Percentiles rank a stretch among this genome's conserved stretches.
phyloP scores from a whole-genome alignment of 1,284 basidiomycete species.

The Ustilago trichophora region DNA sequence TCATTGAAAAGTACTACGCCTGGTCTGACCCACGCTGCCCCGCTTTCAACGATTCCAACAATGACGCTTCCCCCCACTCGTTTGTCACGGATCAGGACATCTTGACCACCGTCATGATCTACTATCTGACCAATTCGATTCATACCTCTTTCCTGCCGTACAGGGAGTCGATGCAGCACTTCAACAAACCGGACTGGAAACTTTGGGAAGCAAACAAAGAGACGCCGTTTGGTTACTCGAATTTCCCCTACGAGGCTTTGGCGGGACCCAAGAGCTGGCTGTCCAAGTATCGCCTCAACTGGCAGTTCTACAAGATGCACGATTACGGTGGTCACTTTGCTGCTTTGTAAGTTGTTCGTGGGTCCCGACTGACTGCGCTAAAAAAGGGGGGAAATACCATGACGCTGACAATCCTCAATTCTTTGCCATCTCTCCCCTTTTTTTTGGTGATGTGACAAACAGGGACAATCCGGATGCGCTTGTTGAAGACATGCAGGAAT shows the following conservation, averaged over 20 bases:
- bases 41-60: slow-evolving; percentile 30
- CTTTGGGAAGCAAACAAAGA: slow-evolving; percentile 14
- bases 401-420: no score
- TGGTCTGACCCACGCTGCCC: slow-evolving; percentile 57
- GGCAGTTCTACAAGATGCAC: slow-evolving; percentile 42
- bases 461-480: slow-evolving; percentile 47
- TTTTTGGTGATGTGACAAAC: neutral
- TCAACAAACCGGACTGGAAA: slow-evolving; percentile 26
- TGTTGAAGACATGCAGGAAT: slow-evolving; percentile 45
- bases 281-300: slow-evolving; percentile 27
- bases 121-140: slow-evolving; percentile 44
- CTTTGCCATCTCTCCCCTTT: neutral
- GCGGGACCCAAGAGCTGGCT: slow-evolving; percentile 45
- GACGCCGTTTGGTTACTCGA: slow-evolving; percentile 44
- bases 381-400: no score
- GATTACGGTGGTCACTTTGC: slow-evolving; percentile 58
- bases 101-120: slow-evolving; percentile 46
- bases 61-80: slow-evolving; percentile 10
- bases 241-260: slow-evolving; percentile 46
- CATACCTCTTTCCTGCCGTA: slow-evolving; percentile 52
- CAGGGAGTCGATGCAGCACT: slow-evolving; percentile 29
- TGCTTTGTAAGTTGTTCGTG: slow-evolving; percentile 43
- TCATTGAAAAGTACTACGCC: slow-evolving; percentile 49
- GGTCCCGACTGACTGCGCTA: no score
- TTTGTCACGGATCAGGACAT: slow-evolving; percentile 48